Evolutionary conservation across 371 early-diverging fungal species (phyloP), one percentile per base, ranked within the genome.

Genomic region (Chytridiales sp.): DNA sequence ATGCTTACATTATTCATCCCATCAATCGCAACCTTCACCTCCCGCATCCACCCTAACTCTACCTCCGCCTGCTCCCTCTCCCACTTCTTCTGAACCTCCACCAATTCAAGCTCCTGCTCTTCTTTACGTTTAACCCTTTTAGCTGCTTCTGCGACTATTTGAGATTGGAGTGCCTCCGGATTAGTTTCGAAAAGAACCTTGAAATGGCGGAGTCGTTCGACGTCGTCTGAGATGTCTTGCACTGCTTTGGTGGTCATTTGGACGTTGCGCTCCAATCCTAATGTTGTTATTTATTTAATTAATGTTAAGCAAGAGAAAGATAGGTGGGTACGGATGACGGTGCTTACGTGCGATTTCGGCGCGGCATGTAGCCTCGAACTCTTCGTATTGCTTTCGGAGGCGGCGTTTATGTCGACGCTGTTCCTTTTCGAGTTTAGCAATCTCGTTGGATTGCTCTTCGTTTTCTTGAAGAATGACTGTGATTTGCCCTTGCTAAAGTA

Each of bases 401-500:
- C 50, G 19, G 15, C 15, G 50, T 9, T 21, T 19, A 15, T 58
- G 58, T 11, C 30, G 44, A 26, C 48, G 46, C 0, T 50, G 38
- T 36, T 68, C 62, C 17, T 42, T 22, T 21, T 67, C 57, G 40
- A 68, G 54, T 24, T 38, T 36, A 6, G 24, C 21, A 30, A 72
- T 66, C 11, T 51, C 38, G n/a, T 44, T 5, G 42, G 56, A 43
- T 6, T 32, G 34, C 27, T 48, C 41, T 43, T 68, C 69, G 46
- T 63, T 72, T 31, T 62, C 36, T 13, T 53, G 43, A 43, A 72
- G 44, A n/a, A 58, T 69, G 26, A 52, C 53, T 3, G 69, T 62
- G 0, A 72, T 64, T 3, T 38, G 49, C n/a, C 22, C 47, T 47
- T 71, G 67, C 66, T 69, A 27, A 2, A 44, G 21, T 22, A 19